These are phyloP conservation scores for Aspergillus hortae DNA, from an alignment of 2,329 filamentous ascomycete species.

Conservation along the genomic window DNA sequence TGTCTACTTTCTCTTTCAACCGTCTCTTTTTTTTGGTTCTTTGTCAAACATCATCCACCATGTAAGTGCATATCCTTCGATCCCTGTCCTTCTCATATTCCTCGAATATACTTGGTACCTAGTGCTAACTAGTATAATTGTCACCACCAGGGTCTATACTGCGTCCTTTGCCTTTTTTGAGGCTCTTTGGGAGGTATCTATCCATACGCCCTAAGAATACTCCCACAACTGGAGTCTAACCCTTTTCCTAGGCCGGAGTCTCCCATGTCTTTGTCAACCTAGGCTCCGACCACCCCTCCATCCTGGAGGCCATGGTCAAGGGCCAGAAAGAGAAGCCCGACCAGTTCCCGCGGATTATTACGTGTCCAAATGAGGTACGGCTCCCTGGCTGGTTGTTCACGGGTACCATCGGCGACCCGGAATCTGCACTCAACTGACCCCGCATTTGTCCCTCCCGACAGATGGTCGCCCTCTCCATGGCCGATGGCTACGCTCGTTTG, in stretches of 20 bases:
- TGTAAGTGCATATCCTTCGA: constrained; percentile 1
- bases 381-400: constrained; percentile 1
- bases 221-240: not conserved
- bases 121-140: not conserved
- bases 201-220: not conserved
- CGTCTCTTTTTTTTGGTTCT: too few relatives aligned
- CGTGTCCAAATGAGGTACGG: constrained; percentile 72
- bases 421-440: constrained; percentile 8
- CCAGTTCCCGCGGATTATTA: constrained; percentile 69
- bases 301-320: constrained; percentile 77
- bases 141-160: constrained; percentile 51
- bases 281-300: constrained; percentile 64
- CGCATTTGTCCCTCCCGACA: constrained; percentile 30
- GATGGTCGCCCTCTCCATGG: constrained; percentile 85
- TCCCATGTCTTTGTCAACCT: constrained; percentile 53
- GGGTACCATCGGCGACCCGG: constrained; percentile 6
- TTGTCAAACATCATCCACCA: not conserved
- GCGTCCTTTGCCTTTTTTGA: constrained; percentile 81
- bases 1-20: not conserved
- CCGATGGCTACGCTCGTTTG: constrained; percentile 72
- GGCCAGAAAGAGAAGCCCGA: constrained; percentile 64
- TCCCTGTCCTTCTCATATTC: not conserved
- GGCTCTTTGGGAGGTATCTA: constrained; percentile 58
- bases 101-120: not conserved
- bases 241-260: constrained; percentile 42